phyloP scores from a whole-genome alignment of 495 filamentous ascomycete species.

The Xylaria venustula region DNA sequence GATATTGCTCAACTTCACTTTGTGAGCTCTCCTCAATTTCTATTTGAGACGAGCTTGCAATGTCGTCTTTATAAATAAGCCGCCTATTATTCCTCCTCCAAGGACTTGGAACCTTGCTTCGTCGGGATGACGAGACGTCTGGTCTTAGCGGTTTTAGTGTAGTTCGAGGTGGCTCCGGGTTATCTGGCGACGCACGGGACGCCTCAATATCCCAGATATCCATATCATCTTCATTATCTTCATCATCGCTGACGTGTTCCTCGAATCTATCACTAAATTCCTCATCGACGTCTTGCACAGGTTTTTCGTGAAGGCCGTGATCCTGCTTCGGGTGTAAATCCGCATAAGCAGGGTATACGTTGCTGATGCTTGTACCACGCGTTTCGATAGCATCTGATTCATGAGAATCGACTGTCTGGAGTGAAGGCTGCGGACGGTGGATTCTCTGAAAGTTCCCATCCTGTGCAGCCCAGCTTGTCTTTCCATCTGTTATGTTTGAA shows the following conservation, averaged over 20 bases:
- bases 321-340: background rate
- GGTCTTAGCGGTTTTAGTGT: slow-evolving; percentile 15
- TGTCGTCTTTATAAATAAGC: slow-evolving; percentile 31
- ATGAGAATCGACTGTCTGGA: slow-evolving; percentile 8
- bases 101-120: slow-evolving; percentile 43
- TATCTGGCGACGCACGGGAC: slow-evolving; percentile 34
- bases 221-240: slow-evolving; percentile 35
- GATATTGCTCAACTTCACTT: slow-evolving; percentile 24
- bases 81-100: slow-evolving; percentile 39
- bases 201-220: slow-evolving; percentile 51
- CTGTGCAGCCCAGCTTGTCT: slow-evolving; percentile 30
- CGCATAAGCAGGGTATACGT: background rate
- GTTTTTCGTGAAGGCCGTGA: background rate
- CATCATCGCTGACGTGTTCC: slow-evolving; percentile 9
- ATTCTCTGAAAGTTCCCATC: slow-evolving; percentile 8
- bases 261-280: slow-evolving; percentile 10
- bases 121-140: slow-evolving; percentile 26
- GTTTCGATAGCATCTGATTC: slow-evolving; percentile 4
- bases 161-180: slow-evolving; percentile 24
- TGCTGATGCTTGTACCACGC: background rate
- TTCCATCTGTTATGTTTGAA: slow-evolving; percentile 20
- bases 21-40: slow-evolving; percentile 31
- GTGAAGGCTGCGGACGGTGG: slow-evolving; percentile 6
- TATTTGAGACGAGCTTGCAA: slow-evolving; percentile 34
- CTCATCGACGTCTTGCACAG: slow-evolving; percentile 10